Conservation (phyloP, 208 protist genomes). For the Trypanosoma cruzi region DNA sequence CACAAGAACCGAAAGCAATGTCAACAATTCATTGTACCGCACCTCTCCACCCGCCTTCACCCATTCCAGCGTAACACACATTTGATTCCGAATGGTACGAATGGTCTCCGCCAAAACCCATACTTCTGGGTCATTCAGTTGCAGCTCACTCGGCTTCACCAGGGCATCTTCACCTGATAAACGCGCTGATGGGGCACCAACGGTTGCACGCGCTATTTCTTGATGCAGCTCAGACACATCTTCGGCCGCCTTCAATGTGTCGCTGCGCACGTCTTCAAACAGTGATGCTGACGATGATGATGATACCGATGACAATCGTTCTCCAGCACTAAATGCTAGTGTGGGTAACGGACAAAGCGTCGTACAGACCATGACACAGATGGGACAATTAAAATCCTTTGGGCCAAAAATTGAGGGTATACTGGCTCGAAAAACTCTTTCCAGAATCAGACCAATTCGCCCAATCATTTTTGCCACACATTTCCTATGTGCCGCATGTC, state of each 20-base stretch:
- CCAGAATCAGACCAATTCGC: conserved; percentile 43
- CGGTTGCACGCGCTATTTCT: conserved; percentile 40
- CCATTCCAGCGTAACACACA: conserved; percentile 52
- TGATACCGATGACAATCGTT: neutral
- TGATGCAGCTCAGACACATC: conserved; percentile 35
- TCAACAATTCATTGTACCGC: conserved; percentile 50
- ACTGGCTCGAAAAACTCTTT: neutral
- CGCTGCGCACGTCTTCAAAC: conserved; percentile 22
- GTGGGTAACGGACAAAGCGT: conserved; percentile 56
- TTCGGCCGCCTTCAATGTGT: neutral
- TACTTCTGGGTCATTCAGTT: conserved; percentile 33
- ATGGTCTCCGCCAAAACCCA: conserved; percentile 65
- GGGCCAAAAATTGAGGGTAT: conserved; percentile 25
- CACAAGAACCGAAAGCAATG: conserved; percentile 54
- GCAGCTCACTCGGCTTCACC: conserved; percentile 36
- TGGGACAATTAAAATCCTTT: conserved; percentile 65
- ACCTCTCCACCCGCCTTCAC: conserved; percentile 55
- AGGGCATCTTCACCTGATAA: conserved; percentile 24
- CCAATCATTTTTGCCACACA: conserved; percentile 61
- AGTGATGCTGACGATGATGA: conserved; percentile 14
- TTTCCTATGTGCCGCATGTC: conserved; percentile 65
- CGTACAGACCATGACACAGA: conserved; percentile 72
- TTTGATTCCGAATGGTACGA: conserved; percentile 42
- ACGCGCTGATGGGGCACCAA: conserved; percentile 38
- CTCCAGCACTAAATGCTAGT: conserved; percentile 14